A percentile compares a stretch with the other conserved stretches of the same genome.
Conservation (phyloP, 371 early-diverging fungal species). For the Mortierella sp. region DNA sequence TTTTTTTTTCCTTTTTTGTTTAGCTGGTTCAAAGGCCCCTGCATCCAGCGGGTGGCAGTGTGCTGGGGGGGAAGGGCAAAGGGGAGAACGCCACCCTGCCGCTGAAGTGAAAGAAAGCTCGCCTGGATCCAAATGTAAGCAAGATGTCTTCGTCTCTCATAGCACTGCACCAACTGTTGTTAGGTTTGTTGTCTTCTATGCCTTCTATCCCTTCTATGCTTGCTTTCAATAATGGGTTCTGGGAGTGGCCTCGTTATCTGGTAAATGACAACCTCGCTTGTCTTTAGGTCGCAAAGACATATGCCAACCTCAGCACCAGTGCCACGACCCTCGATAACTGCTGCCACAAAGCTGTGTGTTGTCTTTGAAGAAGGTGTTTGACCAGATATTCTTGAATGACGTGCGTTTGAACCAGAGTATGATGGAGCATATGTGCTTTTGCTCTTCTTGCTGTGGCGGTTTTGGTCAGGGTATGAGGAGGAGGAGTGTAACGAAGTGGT, state of each 20-base stretch:
- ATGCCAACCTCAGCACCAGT: constrained; percentile 72
- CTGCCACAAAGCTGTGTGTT: constrained; percentile 34
- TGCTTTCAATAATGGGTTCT: neutral
- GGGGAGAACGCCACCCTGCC: too few relatives aligned
- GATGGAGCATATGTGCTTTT: neutral
- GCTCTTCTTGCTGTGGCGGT: neutral
- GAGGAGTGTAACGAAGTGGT: neutral
- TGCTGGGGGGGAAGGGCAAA: too few relatives aligned
- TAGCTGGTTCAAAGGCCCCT: too few relatives aligned
- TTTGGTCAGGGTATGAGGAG: neutral
- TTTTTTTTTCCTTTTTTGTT: too few relatives aligned
- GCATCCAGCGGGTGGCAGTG: too few relatives aligned
- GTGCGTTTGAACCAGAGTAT: constrained; percentile 8
- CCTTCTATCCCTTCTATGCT: too few relatives aligned
- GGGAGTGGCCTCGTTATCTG: constrained; percentile 61
- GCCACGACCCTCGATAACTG: constrained; percentile 59
- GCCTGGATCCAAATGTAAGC: too few relatives aligned
- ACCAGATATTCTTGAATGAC: constrained; percentile 17
- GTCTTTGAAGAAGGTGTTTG: constrained; percentile 10
- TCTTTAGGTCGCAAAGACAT: constrained; percentile 70
- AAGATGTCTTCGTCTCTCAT: too few relatives aligned
- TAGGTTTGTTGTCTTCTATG: too few relatives aligned
- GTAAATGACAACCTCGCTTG: constrained; percentile 71
- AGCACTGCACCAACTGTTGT: too few relatives aligned
- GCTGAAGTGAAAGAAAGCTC: too few relatives aligned